Conservation (phyloP, 352 stramenopile species). For the Pythium chondricola region DNA sequence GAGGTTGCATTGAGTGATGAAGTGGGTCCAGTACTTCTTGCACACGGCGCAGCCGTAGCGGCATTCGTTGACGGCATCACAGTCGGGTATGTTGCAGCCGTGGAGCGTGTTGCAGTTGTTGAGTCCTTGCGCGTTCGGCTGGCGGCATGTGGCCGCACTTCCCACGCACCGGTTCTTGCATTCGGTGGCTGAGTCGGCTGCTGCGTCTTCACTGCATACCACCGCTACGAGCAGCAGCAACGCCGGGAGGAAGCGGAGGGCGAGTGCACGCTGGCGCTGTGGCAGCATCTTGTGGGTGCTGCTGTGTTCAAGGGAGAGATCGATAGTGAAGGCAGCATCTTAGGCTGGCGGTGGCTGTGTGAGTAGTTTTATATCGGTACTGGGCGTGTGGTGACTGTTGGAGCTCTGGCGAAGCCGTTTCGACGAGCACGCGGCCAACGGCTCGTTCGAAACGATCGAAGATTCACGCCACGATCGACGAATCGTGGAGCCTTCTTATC, state of each 20-base stretch:
- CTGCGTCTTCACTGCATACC: neutral
- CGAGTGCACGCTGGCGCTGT: neutral
- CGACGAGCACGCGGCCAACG: no score
- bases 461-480: no score
- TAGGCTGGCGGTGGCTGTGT: no score
- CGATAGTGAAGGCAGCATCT: neutral
- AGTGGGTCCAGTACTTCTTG: constrained; percentile 13
- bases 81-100: constrained; percentile 1
- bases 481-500: no score
- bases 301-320: neutral
- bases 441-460: no score
- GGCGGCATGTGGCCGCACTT: neutral
- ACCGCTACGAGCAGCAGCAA: neutral
- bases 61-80: constrained; percentile 7
- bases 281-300: neutral
- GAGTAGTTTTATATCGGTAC: no score
- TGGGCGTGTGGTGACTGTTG: no score
- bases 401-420: no score
- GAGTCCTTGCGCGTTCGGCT: neutral
- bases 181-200: neutral
- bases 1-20: constrained; percentile 9
- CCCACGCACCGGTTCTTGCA: constrained; percentile 1
- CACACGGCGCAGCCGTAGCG: constrained; percentile 10
- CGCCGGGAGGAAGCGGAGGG: neutral
- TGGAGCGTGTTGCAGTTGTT: constrained; percentile 1